Percentiles rank a stretch among this genome's conserved stretches.
These are phyloP conservation scores for Chlamydomonas eustigma DNA, from an alignment of 139 green algal species.

Conservation along the genomic window DNA sequence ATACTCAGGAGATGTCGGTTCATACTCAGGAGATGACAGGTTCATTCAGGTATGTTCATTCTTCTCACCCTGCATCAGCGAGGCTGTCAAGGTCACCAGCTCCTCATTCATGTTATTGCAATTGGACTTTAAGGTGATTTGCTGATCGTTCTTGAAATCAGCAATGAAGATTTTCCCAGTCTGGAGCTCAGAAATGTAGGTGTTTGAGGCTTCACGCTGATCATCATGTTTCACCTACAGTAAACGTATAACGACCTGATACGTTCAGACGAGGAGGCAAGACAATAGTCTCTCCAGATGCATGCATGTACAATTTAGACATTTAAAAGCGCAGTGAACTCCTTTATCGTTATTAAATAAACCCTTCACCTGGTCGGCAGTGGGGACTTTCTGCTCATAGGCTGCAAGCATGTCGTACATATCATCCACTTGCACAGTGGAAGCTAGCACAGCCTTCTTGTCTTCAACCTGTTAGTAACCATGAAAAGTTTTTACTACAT, in stretches of 20 bases:
- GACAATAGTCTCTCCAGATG: too few species aligned
- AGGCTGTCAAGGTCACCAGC: conserved; percentile 30
- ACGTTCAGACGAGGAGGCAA: too few species aligned
- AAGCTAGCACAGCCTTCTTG: neutral
- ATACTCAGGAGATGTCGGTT: too few species aligned
- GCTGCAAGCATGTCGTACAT: conserved; percentile 79
- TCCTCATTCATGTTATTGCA: conserved; percentile 19
- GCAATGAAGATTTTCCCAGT: conserved; percentile 29
- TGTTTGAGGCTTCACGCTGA: conserved; percentile 61
- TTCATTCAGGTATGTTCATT: conserved; percentile 55
- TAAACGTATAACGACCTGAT: too few species aligned
- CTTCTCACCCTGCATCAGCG: conserved; percentile 34
- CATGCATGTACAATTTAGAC: too few species aligned
- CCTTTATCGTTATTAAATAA: too few species aligned
- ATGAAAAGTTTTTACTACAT: too few species aligned
- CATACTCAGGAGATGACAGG: too few species aligned
- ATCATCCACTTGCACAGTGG: conserved; percentile 54
- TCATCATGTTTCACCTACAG: conserved; percentile 72
- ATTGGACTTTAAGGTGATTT: conserved; percentile 16
- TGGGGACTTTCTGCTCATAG: conserved; percentile 61
- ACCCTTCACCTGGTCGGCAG: conserved; percentile 6
- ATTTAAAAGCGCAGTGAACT: neutral
- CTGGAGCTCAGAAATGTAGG: conserved; percentile 15
- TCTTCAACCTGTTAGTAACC: conserved; percentile 1
- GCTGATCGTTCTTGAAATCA: conserved; percentile 24